Evolutionary conservation across 148 eudicot genomes (phyloP).

Genomic region (Rheum nobile): DNA sequence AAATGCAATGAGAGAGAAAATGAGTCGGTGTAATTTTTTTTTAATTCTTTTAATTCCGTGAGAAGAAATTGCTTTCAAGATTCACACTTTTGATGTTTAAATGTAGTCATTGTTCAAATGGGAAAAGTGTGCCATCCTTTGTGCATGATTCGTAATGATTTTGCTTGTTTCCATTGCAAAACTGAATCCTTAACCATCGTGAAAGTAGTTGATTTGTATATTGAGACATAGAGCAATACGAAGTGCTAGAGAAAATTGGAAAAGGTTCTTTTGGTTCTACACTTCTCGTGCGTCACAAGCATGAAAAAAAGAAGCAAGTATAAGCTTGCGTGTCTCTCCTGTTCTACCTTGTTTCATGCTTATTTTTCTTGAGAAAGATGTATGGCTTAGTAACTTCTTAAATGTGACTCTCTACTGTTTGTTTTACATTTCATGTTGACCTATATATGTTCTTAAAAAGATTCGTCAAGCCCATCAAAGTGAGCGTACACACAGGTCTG

Average conservation of each 20-base stretch:
- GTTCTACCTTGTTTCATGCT: background rate
- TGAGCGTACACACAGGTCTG: conserved; percentile 82
- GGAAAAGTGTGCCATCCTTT: background rate
- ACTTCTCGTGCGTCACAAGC: conserved; percentile 86
- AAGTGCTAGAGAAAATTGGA: conserved; percentile 86
- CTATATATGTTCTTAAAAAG: conserved; percentile 88
- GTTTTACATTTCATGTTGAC: background rate
- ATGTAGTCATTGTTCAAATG: background rate
- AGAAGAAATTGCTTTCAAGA: background rate
- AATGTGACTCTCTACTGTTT: background rate
- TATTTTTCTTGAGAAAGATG: background rate
- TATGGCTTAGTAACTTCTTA: background rate
- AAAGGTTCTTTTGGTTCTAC: conserved; percentile 96
- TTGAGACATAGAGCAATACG: conserved; percentile 75
- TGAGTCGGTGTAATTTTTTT: background rate
- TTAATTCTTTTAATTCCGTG: background rate
- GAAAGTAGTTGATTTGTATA: background rate
- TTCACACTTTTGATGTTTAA: background rate
- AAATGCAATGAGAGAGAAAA: background rate
- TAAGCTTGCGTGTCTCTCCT: background rate
- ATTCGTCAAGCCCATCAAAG: conserved; percentile 97
- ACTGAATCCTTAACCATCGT: background rate
- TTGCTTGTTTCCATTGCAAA: background rate
- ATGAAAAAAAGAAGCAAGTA: conserved; percentile 84
- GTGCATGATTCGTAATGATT: background rate